Base-by-base conservation (phyloP, 202 grass and related monocot species). In the Eragrostis tef region DNA sequence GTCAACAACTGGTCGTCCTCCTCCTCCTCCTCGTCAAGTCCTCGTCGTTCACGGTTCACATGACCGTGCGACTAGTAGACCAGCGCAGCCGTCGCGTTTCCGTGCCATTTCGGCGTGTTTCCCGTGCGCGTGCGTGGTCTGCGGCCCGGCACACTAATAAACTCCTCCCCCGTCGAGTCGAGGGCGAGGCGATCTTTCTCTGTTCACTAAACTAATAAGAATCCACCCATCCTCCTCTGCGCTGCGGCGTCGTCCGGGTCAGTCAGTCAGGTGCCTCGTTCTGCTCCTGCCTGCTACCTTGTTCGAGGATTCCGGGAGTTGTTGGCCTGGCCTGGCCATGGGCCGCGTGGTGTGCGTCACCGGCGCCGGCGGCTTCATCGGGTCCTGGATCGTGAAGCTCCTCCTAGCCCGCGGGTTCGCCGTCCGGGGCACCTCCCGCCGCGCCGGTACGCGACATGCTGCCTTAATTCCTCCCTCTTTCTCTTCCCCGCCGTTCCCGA, bases 321-420 rank as follows among this genome's bases (percentile, higher is more conserved):
- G 9, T 0, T 54, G 44, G 74, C 54, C 25, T n/a, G n/a, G n/a
- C n/a, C n/a, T n/a, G n/a, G n/a, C n/a, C n/a, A 90, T 86, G 88
- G 79, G 79, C 36, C 64, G 20, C 31, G 60, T 88, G 15, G 88
- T 94, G 19, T 94, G 91, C 68, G 80, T 94, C 83, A 94, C 88
- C 73, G 91, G 91, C 47, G 91, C 91, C 58, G 88, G 86, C 27
- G 91, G 91, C 2, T 94, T 91, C 83, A 90, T 91, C 73, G 88
- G 88, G 2, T 91, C 88, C 29, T 94, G 91, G 88, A 83, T 94
- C 67, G 86, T 94, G 72, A 94, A 91, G 83, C 68, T 91, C 24
- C 86, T 94, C 69, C 86, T 94, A 65, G 71, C 50, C 53, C 86
- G 79, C 13, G 91, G 88, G 1, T 91, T 89, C 81, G 73, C 80